Evolutionary conservation across 139 green algal species (phyloP).

Genomic region (Picochlorum sp.): DNA sequence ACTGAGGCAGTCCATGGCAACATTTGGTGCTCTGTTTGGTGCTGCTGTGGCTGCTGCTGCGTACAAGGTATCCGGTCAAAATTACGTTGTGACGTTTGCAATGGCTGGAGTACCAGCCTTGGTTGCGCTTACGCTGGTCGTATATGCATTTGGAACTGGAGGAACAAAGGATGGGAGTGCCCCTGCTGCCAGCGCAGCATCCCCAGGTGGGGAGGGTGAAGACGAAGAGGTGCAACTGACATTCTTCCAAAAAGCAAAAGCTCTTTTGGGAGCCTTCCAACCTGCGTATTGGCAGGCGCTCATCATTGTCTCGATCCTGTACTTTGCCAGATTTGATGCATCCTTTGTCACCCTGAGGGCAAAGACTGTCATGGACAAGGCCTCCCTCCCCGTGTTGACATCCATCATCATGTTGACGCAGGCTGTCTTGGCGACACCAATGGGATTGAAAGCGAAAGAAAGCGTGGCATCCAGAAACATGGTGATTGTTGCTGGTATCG

Average conservation of each 20-base stretch:
- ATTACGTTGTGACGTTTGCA: slow-evolving; percentile 65
- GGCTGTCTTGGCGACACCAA: slow-evolving; percentile 53
- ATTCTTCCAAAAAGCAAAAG: slow-evolving; percentile 19
- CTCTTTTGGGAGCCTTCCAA: slow-evolving; percentile 46
- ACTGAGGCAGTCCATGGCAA: slow-evolving; percentile 64
- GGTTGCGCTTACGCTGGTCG: slow-evolving; percentile 43
- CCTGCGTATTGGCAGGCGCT: slow-evolving; percentile 76
- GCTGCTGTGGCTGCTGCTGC: slow-evolving; percentile 34
- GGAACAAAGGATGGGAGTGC: not conserved
- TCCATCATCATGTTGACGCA: slow-evolving; percentile 58
- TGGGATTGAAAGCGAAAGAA: slow-evolving; percentile 40
- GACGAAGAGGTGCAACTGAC: slow-evolving; percentile 11
- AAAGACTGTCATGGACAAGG: slow-evolving; percentile 56
- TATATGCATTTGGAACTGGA: slow-evolving; percentile 1
- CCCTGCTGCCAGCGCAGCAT: not conserved
- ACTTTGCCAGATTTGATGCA: slow-evolving; percentile 76
- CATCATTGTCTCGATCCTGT: slow-evolving; percentile 55
- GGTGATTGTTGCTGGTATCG: slow-evolving; percentile 55
- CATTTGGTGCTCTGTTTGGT: slow-evolving; percentile 60
- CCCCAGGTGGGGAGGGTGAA: not conserved
- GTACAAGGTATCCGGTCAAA: slow-evolving; percentile 48
- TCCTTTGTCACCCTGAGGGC: slow-evolving; percentile 67
- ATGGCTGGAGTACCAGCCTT: slow-evolving; percentile 44
- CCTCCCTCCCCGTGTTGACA: slow-evolving; percentile 54
- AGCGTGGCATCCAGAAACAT: slow-evolving; percentile 48